phyloP scores from a whole-genome alignment of 176 grass and related monocot genomes.

The Ensete glaucum region DNA sequence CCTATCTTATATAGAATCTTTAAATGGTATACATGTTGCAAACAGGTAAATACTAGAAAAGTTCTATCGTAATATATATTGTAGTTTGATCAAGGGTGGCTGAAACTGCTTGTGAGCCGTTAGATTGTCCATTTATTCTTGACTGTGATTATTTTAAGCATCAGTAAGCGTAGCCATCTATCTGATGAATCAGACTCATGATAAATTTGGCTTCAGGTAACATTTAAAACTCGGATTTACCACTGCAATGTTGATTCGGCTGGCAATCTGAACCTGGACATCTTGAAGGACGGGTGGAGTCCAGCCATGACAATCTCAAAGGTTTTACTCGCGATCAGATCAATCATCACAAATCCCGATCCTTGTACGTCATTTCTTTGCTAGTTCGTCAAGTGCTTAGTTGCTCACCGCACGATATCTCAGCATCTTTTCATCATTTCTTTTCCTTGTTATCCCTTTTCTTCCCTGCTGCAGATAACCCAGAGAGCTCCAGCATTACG shows the following conservation, averaged over 20 bases:
- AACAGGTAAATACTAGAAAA: not conserved
- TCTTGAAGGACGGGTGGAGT: constrained; percentile 74
- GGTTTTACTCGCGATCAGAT: constrained; percentile 63
- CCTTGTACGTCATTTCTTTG: constrained; percentile 49
- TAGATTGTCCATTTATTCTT: no score
- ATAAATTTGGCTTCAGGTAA: constrained; percentile 35
- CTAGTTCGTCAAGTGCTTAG: constrained; percentile 2
- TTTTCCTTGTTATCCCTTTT: not conserved
- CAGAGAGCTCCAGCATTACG: constrained; percentile 44
- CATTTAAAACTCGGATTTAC: constrained; percentile 85
- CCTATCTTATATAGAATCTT: not conserved
- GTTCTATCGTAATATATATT: not conserved
- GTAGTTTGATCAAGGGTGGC: not conserved
- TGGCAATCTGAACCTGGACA: constrained; percentile 54
- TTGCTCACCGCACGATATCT: not conserved
- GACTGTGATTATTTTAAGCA: no score
- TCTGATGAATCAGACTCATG: not conserved
- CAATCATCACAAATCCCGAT: constrained; percentile 68
- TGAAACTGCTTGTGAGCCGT: not conserved
- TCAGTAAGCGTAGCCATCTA: no score
- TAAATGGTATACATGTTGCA: not conserved
- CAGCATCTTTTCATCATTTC: not conserved
- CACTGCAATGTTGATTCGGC: constrained; percentile 62
- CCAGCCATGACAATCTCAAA: constrained; percentile 90
- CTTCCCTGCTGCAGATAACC: constrained; percentile 39